These are phyloP conservation scores for Pseudopyricularia cyperi DNA, from an alignment of 2,329 filamentous ascomycete genomes.

Conservation along the genomic window DNA sequence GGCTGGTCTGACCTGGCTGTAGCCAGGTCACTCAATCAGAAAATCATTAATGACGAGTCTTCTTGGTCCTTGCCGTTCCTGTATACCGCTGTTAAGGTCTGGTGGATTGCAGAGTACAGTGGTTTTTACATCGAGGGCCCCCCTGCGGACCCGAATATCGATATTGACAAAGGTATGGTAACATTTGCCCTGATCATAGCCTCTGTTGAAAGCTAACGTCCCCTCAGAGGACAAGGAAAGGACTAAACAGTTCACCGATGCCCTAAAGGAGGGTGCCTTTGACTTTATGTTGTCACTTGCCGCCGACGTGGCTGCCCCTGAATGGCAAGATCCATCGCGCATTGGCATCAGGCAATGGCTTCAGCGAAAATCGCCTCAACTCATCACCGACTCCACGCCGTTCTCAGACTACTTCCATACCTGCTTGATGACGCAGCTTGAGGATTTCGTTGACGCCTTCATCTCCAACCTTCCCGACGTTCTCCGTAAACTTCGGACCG, in stretches of 20 bases:
- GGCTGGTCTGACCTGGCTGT: conserved; percentile 53
- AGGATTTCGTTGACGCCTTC: conserved; percentile 80
- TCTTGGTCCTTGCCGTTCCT: conserved; percentile 63
- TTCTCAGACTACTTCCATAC: conserved; percentile 62
- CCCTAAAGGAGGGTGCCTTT: conserved; percentile 78
- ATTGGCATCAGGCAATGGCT: conserved; percentile 71
- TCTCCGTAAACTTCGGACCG: conserved; percentile 68
- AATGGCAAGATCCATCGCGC: conserved; percentile 82
- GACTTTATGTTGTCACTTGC: conserved; percentile 83
- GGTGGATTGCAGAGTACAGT: conserved; percentile 91
- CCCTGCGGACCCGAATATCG: conserved; percentile 37
- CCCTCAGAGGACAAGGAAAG: conserved; percentile 51
- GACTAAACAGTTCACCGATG: conserved; percentile 59
- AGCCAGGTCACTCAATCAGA: conserved; percentile 55
- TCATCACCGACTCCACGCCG: conserved; percentile 53
- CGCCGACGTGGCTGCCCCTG: conserved; percentile 64
- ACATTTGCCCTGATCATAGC: conserved; percentile 6
- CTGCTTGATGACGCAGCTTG: conserved; percentile 66
- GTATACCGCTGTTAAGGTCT: conserved; percentile 64
- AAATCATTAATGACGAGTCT: conserved; percentile 56
- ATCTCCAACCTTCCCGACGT: conserved; percentile 94
- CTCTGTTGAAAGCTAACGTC: conserved; percentile 5
- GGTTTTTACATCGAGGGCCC: conserved; percentile 61
- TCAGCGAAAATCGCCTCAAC: conserved; percentile 61
- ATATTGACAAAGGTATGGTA: conserved; percentile 41